Percentiles rank a stretch among this genome's conserved stretches.
phyloP scores from a whole-genome alignment of 768 basidiomycete genomes.

The Naematelia encephala region DNA sequence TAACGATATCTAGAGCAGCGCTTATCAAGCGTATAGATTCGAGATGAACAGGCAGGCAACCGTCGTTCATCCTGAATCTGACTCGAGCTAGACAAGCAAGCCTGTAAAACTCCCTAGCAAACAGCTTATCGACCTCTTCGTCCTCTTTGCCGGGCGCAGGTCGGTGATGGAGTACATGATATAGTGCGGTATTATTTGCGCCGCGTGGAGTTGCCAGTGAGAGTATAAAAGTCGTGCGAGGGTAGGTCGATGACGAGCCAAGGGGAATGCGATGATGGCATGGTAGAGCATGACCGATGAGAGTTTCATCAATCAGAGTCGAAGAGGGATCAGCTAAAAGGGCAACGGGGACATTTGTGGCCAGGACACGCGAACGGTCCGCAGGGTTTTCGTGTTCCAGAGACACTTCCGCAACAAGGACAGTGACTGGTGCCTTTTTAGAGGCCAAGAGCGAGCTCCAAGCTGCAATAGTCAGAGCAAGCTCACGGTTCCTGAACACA shows the following conservation, averaged over 20 bases:
- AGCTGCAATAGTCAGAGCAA: slow-evolving; percentile 10
- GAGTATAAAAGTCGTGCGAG: slow-evolving; percentile 13
- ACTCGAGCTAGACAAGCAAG: slow-evolving; percentile 17
- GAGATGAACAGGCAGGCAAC: slow-evolving; percentile 16
- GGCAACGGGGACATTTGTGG: slow-evolving; percentile 14
- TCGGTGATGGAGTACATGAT: slow-evolving; percentile 15
- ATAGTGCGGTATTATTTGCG: slow-evolving; percentile 1
- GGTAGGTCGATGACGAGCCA: slow-evolving; percentile 1
- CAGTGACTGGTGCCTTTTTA: slow-evolving; percentile 5
- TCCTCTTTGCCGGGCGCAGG: slow-evolving; percentile 19
- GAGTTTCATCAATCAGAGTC: slow-evolving; percentile 25
- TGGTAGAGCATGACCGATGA: slow-evolving; percentile 5
- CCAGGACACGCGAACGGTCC: neutral
- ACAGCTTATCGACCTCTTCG: slow-evolving; percentile 11
- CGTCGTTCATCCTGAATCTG: slow-evolving; percentile 16
- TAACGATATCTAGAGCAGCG: slow-evolving; percentile 7
- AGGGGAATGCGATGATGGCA: slow-evolving; percentile 6
- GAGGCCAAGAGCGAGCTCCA: slow-evolving; percentile 15
- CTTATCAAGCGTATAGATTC: slow-evolving; percentile 9
- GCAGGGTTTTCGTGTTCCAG: neutral
- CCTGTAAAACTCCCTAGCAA: slow-evolving; percentile 16
- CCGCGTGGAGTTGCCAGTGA: neutral
- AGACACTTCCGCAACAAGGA: slow-evolving; percentile 10
- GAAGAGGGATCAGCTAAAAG: slow-evolving; percentile 24
- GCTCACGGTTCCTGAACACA: neutral